phyloP scores from a whole-genome alignment of 345 rosid genomes.

The Clarkia xantiana region DNA sequence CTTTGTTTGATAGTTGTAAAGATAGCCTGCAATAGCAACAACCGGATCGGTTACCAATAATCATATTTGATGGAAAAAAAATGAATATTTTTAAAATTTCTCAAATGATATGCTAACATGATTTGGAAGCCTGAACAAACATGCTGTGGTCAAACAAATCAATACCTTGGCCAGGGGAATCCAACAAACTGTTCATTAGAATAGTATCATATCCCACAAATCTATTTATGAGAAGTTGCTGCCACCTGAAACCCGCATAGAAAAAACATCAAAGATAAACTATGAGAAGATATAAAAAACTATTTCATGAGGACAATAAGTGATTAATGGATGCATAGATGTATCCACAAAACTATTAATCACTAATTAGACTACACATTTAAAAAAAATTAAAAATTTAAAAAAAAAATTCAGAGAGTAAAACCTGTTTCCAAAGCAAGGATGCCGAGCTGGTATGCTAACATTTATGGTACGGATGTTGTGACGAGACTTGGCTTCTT shows the following conservation, averaged over 20 bases:
- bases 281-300: neutral
- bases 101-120: neutral
- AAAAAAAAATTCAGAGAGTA: neutral
- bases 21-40: slow-evolving; percentile 48
- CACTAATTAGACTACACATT: neutral
- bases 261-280: neutral
- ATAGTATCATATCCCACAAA: slow-evolving; percentile 99
- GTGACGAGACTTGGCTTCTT: slow-evolving; percentile 72
- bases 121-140: neutral
- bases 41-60: no score
- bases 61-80: neutral
- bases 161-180: slow-evolving; percentile 85
- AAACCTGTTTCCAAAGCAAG: slow-evolving; percentile 98
- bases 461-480: slow-evolving; percentile 66
- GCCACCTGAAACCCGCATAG: slow-evolving; percentile 69
- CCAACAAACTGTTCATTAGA: slow-evolving; percentile 85
- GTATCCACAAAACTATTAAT: no score
- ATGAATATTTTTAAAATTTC: neutral
- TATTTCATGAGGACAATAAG: no score
- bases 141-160: neutral
- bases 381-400: no score
- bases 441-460: slow-evolving; percentile 81
- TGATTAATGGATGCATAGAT: no score
- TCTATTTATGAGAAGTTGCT: slow-evolving; percentile 94
- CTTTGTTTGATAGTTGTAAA: slow-evolving; percentile 74